Evolutionary conservation across 139 green algal species (phyloP), one percentile per base, ranked within the genome.

Genomic region (Tetraselmis striata): DNA sequence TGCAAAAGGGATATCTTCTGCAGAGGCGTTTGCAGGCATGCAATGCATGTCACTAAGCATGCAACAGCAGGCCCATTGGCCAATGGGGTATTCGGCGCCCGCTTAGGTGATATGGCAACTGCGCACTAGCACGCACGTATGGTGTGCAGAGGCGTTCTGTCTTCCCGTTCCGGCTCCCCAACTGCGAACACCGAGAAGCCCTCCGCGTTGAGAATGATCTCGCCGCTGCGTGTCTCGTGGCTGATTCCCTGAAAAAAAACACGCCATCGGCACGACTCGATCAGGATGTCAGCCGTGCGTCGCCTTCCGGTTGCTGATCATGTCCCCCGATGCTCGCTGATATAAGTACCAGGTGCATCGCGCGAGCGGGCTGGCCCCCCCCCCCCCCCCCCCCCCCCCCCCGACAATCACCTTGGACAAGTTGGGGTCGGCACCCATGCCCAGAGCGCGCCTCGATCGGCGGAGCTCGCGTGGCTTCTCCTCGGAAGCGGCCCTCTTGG

Each of bases 201-300:
- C 29, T 80, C 77, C 77, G 31, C 77, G 29, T 80, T 32, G 28
- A 80, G 27, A 2, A 32, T 58, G 28, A 80, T 58, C 28, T 58
- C 32, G 28, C 77, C 77, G 2, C 2, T 32, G 27, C 29, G 29
- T 25, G 29, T 80, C 77, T 67, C 45, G 18, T 67, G 18, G 45
- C 18, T 67, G 45, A 67, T 67, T 67, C 45, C 45, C 45, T 67
- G 45, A 5, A 67, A n/a, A n/a, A n/a, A n/a, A n/a, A n/a, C n/a
- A n/a, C n/a, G n/a, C n/a, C n/a, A n/a, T n/a, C n/a, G n/a, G n/a
- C n/a, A n/a, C n/a, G n/a, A n/a, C n/a, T n/a, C n/a, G n/a, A n/a
- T n/a, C n/a, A n/a, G n/a, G n/a, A n/a, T n/a, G n/a, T n/a, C n/a
- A n/a, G n/a, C n/a, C n/a, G n/a, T n/a, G n/a, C n/a, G n/a, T n/a